Evolutionary conservation across 371 early-diverging fungal species (phyloP), one percentile per base, ranked within the genome.

Genomic region (Apophysomyces trapeziformis): DNA sequence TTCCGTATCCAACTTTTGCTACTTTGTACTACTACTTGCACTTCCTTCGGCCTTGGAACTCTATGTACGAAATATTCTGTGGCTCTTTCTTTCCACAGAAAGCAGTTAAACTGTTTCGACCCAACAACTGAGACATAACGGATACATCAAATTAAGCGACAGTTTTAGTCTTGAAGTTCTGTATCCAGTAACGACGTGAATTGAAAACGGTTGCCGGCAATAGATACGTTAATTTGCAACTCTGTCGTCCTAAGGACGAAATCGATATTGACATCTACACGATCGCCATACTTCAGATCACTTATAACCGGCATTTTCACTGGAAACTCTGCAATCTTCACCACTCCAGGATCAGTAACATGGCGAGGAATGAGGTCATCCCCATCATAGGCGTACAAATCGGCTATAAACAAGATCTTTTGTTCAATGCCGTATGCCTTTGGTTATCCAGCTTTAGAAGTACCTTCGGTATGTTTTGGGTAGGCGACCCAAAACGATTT

Each of bases 291-390:
- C 26, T 13, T 12, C 14, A 60, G 54, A 21, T 63, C 63, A 11
- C 38, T 54, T 36, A 74, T 59, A 44, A 18, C 16, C 8, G 72
- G 72, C 63, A 76, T 76, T 12, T 46, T 45, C 13, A 83, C 74
- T 4, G 80, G 80, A 46, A 83, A 78, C 32, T 79, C 77, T 1
- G 73, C 80, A 5, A 78, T 64, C 63, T 77, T 76, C n/a, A 60
- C 46, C 14, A 83, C 76, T n/a, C 77, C 83, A 0, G 71, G 70
- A 57, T 79, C 78, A 6, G 76, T 79, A 35, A 78, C 71, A 43
- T 83, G 75, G 16, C 83, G 73, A 39, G 83, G 80, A 50, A 71
- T 70, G 9, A 68, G 64, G 13, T 66, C 75, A 32, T 78, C 78
- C 14, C 68, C 72, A 39, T 76, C 75, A 39, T 78, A 75, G 0